These are phyloP conservation scores for Coemansia sp. DNA, from an alignment of 192 early-diverging fungal genomes.

Conservation along the genomic window DNA sequence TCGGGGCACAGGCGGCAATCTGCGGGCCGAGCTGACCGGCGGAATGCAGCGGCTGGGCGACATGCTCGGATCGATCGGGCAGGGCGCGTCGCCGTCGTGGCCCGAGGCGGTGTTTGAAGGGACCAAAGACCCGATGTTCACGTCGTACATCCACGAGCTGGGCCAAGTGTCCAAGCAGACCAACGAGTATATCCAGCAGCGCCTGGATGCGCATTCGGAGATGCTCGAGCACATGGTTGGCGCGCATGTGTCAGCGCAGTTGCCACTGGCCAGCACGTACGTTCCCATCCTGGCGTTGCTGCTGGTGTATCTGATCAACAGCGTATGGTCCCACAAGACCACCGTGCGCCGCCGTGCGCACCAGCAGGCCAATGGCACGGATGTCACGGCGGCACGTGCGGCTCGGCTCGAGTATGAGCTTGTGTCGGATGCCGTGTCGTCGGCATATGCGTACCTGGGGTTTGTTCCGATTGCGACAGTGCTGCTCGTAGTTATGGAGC, in stretches of 20 bases:
- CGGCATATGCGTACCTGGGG: conserved; percentile 18
- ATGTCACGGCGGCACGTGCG: background rate
- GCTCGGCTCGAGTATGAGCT: background rate
- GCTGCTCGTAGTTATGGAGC: conserved; percentile 39
- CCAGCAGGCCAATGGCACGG: too few relatives aligned
- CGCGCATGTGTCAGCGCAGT: conserved; percentile 12
- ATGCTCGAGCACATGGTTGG: conserved; percentile 24
- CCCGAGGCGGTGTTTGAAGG: conserved; percentile 34
- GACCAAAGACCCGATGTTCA: conserved; percentile 23
- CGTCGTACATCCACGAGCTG: conserved; percentile 31
- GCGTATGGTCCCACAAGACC: conserved; percentile 17
- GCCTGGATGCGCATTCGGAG: conserved; percentile 25
- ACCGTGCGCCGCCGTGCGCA: conserved; percentile 9
- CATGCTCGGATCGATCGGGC: conserved; percentile 8
- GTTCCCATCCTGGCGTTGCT: conserved; percentile 19
- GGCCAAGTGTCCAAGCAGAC: conserved; percentile 26
- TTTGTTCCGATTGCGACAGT: conserved; percentile 27
- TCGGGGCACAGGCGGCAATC: conserved; percentile 26
- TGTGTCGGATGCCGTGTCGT: conserved; percentile 13
- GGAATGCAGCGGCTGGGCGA: conserved; percentile 34
- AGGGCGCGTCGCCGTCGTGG: conserved; percentile 30
- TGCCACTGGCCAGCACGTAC: conserved; percentile 37
- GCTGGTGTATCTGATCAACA: conserved; percentile 12
- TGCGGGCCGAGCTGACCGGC: conserved; percentile 22
- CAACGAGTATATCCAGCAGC: conserved; percentile 23